Evolutionary conservation across 345 rosid species (phyloP).

Genomic region (Corymbia maculata): DNA sequence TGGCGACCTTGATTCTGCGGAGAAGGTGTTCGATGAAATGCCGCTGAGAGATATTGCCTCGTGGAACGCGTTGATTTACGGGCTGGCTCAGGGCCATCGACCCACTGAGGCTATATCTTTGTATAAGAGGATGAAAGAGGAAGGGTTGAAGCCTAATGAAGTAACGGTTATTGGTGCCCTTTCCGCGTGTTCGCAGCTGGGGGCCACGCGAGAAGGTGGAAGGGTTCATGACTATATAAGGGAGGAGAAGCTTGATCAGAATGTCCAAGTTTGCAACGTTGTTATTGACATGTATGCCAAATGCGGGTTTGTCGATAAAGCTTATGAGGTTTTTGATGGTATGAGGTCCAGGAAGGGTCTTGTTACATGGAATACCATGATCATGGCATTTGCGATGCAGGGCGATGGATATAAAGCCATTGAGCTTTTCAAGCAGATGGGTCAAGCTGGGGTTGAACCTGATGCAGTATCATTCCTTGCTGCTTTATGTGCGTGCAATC

Average conservation of each 20-base stretch:
- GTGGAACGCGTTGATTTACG: conserved; percentile 82
- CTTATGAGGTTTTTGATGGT: conserved; percentile 40
- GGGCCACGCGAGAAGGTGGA: conserved; percentile 61
- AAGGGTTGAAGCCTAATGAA: conserved; percentile 47
- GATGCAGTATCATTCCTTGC: conserved; percentile 64
- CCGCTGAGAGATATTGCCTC: conserved; percentile 53
- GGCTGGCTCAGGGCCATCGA: conserved; percentile 52
- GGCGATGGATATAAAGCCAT: conserved; percentile 63
- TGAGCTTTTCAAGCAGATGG: conserved; percentile 50
- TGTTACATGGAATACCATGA: conserved; percentile 89
- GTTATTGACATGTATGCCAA: conserved; percentile 79
- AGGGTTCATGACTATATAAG: conserved; percentile 33
- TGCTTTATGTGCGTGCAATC: conserved; percentile 69
- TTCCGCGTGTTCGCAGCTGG: conserved; percentile 71
- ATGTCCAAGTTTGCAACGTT: conserved; percentile 59
- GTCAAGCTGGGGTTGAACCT: conserved; percentile 25
- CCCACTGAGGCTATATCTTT: conserved; percentile 56
- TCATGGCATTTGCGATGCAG: conserved; percentile 76
- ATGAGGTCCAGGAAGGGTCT: conserved; percentile 35
- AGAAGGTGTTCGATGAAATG: conserved; percentile 74
- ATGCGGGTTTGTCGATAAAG: conserved; percentile 70
- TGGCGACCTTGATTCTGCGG: conserved; percentile 39
- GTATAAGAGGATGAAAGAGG: conserved; percentile 45
- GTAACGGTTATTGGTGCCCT: conserved; percentile 70
- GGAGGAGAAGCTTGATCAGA: conserved; percentile 41